Evolutionary conservation across 1,284 basidiomycete genomes (phyloP).

Genomic region (Sporisorium reilianum): DNA sequence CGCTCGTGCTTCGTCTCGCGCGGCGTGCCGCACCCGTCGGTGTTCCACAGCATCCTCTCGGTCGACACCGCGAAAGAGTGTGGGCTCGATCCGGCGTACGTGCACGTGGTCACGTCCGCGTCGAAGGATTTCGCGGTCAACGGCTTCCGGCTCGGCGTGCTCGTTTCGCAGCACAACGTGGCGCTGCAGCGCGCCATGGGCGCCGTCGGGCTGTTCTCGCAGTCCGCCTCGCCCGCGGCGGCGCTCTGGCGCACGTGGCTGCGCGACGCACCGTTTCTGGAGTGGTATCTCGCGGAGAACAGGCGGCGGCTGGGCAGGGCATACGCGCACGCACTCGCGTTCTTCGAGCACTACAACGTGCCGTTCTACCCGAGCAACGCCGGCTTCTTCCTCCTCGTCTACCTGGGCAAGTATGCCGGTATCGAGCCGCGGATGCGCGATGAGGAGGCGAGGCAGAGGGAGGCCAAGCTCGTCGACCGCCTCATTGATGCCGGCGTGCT

Average conservation of each 20-base stretch:
- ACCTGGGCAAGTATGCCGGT: constrained; percentile 21
- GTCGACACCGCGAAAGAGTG: constrained; percentile 47
- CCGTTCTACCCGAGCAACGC: constrained; percentile 43
- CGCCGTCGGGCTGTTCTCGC: constrained; percentile 29
- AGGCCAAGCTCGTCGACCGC: constrained; percentile 23
- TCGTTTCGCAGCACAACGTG: constrained; percentile 54
- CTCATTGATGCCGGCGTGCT: constrained; percentile 44
- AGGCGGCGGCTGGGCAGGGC: constrained; percentile 30
- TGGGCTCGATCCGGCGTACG: constrained; percentile 33
- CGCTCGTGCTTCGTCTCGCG: constrained; percentile 44
- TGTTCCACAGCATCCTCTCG: constrained; percentile 52
- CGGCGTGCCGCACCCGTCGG: constrained; percentile 19
- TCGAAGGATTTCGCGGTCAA: constrained; percentile 62
- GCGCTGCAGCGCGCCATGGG: constrained; percentile 45
- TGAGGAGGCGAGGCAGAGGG: constrained; percentile 18
- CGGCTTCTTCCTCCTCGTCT: constrained; percentile 57
- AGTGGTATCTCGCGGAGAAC: constrained; percentile 57
- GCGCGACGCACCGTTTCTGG: constrained; percentile 36
- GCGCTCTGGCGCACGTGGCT: constrained; percentile 47
- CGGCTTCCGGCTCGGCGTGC: constrained; percentile 58
- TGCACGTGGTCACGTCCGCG: constrained; percentile 57
- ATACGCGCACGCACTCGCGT: constrained; percentile 39
- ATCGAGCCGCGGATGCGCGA: constrained; percentile 2
- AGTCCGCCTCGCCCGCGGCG: constrained; percentile 39
- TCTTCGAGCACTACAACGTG: constrained; percentile 29